A percentile compares a stretch with the other conserved stretches of the same genome.
These are phyloP conservation scores for Linnemannia schmuckeri DNA, from an alignment of 192 early-diverging fungal species.

Conservation along the genomic window DNA sequence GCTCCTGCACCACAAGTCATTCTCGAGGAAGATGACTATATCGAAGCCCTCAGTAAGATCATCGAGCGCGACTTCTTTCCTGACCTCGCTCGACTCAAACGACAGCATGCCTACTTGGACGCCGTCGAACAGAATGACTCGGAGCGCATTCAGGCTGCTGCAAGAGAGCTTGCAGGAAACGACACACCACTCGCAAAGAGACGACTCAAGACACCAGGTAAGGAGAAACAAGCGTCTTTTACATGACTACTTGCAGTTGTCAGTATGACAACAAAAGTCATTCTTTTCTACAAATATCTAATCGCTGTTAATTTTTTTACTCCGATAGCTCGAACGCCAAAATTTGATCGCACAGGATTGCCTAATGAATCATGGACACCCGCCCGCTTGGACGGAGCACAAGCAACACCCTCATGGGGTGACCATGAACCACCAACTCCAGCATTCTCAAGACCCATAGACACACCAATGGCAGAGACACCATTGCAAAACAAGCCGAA, in stretches of 20 bases:
- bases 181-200: conserved; percentile 42
- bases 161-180: conserved; percentile 50
- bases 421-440: not conserved
- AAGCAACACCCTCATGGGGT: conserved; percentile 32
- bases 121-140: conserved; percentile 52
- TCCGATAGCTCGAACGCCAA: conserved; percentile 37
- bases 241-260: not conserved
- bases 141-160: conserved; percentile 44
- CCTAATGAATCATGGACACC: conserved; percentile 50
- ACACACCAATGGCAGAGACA: conserved; percentile 37
- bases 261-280: not conserved
- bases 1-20: conserved; percentile 49
- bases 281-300: not conserved
- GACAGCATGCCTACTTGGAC: conserved; percentile 63
- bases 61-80: conserved; percentile 91
- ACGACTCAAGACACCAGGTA: conserved; percentile 55
- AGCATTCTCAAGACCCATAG: not conserved
- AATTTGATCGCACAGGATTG: conserved; percentile 7
- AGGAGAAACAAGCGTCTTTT: not conserved
- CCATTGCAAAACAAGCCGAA: conserved; percentile 18
- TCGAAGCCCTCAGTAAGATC: conserved; percentile 78
- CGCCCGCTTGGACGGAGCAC: conserved; percentile 30
- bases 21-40: conserved; percentile 86
- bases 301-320: not conserved
- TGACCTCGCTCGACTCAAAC: conserved; percentile 69